phyloP scores from a whole-genome alignment of 2,329 filamentous ascomycete species.

The Fusarium heterosporum region DNA sequence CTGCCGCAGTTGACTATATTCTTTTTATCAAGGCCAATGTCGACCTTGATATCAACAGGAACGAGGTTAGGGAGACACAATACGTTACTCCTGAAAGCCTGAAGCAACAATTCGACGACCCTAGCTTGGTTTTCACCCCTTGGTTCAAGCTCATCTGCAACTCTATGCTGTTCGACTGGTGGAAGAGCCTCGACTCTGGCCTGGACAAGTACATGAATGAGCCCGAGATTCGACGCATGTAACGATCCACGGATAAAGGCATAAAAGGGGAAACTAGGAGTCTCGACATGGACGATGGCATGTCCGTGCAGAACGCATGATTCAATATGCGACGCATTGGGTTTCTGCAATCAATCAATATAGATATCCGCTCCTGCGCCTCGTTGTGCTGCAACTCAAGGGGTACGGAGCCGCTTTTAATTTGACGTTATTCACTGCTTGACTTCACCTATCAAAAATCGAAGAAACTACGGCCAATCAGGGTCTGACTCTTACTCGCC shows the following conservation, averaged over 20 bases:
- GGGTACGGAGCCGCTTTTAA: constrained; percentile 34
- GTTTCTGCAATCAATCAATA: constrained; percentile 40
- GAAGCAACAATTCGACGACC: constrained; percentile 86
- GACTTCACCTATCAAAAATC: background rate
- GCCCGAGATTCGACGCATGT: constrained; percentile 88
- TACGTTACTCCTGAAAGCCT: constrained; percentile 88
- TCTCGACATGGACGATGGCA: constrained; percentile 8
- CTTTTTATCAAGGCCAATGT: constrained; percentile 97
- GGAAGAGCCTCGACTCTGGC: constrained; percentile 83
- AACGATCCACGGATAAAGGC: constrained; percentile 14
- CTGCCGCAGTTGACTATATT: constrained; percentile 87
- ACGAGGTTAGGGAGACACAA: constrained; percentile 87
- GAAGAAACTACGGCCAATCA: background rate
- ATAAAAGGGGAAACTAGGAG: constrained; percentile 5
- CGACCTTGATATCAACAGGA: constrained; percentile 82
- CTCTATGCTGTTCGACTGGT: constrained; percentile 98
- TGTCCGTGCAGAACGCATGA: constrained; percentile 6
- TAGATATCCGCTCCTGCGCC: constrained; percentile 47
- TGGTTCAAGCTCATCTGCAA: constrained; percentile 99
- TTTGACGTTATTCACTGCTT: constrained; percentile 36
- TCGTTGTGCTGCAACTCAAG: constrained; percentile 6
- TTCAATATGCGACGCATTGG: constrained; percentile 23
- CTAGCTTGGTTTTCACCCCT: constrained; percentile 86
- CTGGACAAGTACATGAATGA: constrained; percentile 90
- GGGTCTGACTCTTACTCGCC: background rate